Evolutionary conservation across 768 basidiomycete genomes (phyloP).

Genomic region (Kwoniella pini): DNA sequence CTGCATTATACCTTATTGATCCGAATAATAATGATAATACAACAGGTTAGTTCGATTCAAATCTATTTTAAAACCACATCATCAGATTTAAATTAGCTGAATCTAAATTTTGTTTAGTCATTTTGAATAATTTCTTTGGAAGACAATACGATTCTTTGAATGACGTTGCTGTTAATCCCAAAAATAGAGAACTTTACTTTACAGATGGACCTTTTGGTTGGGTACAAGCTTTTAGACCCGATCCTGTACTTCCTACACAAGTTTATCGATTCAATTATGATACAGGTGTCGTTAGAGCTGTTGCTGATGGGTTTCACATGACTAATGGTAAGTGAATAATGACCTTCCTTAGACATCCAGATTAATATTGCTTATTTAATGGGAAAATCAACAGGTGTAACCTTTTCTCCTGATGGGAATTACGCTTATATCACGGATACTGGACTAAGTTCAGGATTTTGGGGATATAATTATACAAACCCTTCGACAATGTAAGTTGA

Average conservation of each 20-base stretch:
- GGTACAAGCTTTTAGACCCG: slow-evolving; percentile 66
- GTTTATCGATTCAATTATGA: slow-evolving; percentile 75
- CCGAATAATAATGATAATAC: slow-evolving; percentile 66
- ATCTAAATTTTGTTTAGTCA: slow-evolving; percentile 34
- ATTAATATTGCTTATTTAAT: not conserved
- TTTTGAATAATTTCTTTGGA: slow-evolving; percentile 77
- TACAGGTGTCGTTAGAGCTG: slow-evolving; percentile 66
- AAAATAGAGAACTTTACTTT: slow-evolving; percentile 69
- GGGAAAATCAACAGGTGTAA: slow-evolving; percentile 58
- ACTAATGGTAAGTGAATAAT: slow-evolving; percentile 60
- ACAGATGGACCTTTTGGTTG: slow-evolving; percentile 69
- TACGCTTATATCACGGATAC: slow-evolving; percentile 63
- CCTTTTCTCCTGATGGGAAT: slow-evolving; percentile 67
- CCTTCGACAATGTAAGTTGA: slow-evolving; percentile 68
- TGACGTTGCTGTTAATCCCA: slow-evolving; percentile 72
- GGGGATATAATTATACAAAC: slow-evolving; percentile 55
- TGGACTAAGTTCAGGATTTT: slow-evolving; percentile 37
- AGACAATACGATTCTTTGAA: slow-evolving; percentile 80
- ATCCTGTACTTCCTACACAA: slow-evolving; percentile 68
- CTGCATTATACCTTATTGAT: slow-evolving; percentile 67
- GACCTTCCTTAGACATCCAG: not conserved
- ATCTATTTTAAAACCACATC: too few relatives aligned
- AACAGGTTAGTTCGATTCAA: slow-evolving; percentile 58
- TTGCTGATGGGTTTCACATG: slow-evolving; percentile 72
- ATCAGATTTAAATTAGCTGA: too few relatives aligned